Conservation (phyloP, 805 yeast genomes). For the Isabelozyma gotoi region DNA sequence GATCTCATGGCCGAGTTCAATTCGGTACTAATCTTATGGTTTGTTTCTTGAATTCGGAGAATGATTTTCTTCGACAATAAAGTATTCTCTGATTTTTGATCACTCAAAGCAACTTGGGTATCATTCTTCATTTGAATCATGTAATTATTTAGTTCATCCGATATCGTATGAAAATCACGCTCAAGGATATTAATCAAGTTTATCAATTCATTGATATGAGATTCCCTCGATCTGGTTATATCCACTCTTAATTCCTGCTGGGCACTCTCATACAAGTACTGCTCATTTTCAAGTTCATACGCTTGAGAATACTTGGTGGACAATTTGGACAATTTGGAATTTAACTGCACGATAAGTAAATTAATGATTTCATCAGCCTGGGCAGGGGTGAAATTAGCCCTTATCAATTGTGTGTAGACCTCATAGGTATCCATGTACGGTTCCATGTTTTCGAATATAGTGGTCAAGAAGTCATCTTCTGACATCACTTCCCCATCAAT, state of each 20-base stretch:
- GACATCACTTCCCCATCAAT: constrained; percentile 1
- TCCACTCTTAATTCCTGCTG: constrained; percentile 83
- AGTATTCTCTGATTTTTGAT: constrained; percentile 83
- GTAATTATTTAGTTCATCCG: constrained; percentile 72
- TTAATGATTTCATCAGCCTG: constrained; percentile 63
- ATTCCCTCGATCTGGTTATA: constrained; percentile 68
- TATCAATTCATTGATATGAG: constrained; percentile 64
- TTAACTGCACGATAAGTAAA: constrained; percentile 44
- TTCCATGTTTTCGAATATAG: constrained; percentile 53
- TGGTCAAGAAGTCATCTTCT: constrained; percentile 39
- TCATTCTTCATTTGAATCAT: constrained; percentile 65
- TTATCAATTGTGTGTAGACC: constrained; percentile 51
- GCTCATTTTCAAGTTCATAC: constrained; percentile 82
- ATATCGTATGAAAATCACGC: constrained; percentile 66
- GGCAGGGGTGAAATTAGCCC: constrained; percentile 56
- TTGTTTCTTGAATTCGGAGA: constrained; percentile 74
- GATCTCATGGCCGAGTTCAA: constrained; percentile 79
- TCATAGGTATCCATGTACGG: constrained; percentile 49
- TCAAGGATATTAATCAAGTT: constrained; percentile 67
- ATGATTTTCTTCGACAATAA: constrained; percentile 67
- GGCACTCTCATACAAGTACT: constrained; percentile 87
- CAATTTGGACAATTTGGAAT: constrained; percentile 42
- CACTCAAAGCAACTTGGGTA: constrained; percentile 78
- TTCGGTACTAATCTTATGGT: constrained; percentile 80
- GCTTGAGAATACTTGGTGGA: constrained; percentile 48